A percentile compares a stretch with the other conserved stretches of the same genome.
phyloP scores from a whole-genome alignment of 257 asterid genomes.

The Lycium ferocissimum region DNA sequence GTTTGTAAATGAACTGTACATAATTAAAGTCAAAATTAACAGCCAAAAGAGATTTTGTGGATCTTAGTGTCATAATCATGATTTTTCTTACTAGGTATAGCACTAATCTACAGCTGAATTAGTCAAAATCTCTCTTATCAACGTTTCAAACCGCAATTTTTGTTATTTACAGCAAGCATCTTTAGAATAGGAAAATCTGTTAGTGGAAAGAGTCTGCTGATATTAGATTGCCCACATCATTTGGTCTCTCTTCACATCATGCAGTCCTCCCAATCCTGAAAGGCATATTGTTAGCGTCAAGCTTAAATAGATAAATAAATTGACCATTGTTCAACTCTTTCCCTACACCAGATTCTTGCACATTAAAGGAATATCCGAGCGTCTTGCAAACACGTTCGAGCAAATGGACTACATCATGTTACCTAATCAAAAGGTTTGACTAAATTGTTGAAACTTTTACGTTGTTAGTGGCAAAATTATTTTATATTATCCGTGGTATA shows the following conservation, averaged over 20 bases:
- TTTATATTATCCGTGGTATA: background rate
- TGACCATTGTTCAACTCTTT: slow-evolving; percentile 38
- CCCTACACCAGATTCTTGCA: slow-evolving; percentile 32
- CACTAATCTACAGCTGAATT: slow-evolving; percentile 41
- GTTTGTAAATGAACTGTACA: slow-evolving; percentile 26
- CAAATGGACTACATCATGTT: slow-evolving; percentile 10
- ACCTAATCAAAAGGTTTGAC: slow-evolving; percentile 26
- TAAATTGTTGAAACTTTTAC: slow-evolving; percentile 11
- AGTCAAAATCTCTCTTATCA: slow-evolving; percentile 49
- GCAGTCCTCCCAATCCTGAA: slow-evolving; percentile 27
- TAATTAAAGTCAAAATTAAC: slow-evolving; percentile 30
- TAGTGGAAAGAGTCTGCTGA: slow-evolving; percentile 48
- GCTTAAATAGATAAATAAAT: slow-evolving; percentile 31
- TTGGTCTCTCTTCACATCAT: slow-evolving; percentile 51
- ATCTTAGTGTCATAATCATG: slow-evolving; percentile 38
- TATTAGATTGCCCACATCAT: slow-evolving; percentile 53
- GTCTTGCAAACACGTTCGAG: slow-evolving; percentile 2
- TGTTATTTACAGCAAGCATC: slow-evolving; percentile 34
- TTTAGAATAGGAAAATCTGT: slow-evolving; percentile 32
- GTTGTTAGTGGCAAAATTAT: background rate
- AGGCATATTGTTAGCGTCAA: slow-evolving; percentile 40
- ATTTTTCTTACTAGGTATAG: slow-evolving; percentile 44
- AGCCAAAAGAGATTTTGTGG: slow-evolving; percentile 38
- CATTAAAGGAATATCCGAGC: slow-evolving; percentile 12
- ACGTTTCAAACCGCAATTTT: slow-evolving; percentile 29